phyloP scores from a whole-genome alignment of 148 eudicot species.

The Silene conica region DNA sequence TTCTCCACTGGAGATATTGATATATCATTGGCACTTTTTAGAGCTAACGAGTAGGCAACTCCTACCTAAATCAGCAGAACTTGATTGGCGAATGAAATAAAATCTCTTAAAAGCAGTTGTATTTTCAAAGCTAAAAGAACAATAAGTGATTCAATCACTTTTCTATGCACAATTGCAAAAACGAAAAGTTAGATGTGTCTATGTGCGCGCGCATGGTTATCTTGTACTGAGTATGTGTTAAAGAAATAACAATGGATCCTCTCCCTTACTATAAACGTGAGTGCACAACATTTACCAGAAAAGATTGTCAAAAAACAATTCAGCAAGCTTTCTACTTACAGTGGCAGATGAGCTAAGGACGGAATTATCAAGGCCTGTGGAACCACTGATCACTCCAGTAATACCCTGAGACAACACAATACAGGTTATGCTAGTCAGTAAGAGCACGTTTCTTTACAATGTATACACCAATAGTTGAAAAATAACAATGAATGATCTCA shows the following conservation, averaged over 20 bases:
- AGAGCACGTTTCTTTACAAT: slow-evolving; percentile 1
- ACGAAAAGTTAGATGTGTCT: not conserved
- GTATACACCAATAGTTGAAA: not conserved
- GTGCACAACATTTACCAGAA: not conserved
- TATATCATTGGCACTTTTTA: slow-evolving; percentile 78
- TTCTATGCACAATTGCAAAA: not conserved
- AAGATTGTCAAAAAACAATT: not conserved
- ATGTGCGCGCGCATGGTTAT: not conserved
- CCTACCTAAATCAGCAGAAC: slow-evolving; percentile 60
- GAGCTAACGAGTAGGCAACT: slow-evolving; percentile 89
- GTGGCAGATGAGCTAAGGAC: slow-evolving; percentile 99
- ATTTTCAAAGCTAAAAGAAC: not conserved
- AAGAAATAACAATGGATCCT: not conserved
- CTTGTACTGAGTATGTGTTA: not conserved
- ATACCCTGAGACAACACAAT: slow-evolving; percentile 64
- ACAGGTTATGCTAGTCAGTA: not conserved
- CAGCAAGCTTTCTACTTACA: slow-evolving; percentile 49
- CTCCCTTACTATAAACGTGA: not conserved
- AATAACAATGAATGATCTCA: not conserved
- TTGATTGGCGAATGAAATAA: slow-evolving; percentile 5
- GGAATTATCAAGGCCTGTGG: slow-evolving; percentile 89
- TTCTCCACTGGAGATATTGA: slow-evolving; percentile 66
- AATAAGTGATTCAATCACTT: not conserved
- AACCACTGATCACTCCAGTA: slow-evolving; percentile 66
- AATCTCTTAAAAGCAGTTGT: not conserved